A percentile compares a stretch with the other conserved stretches of the same genome.
Evolutionary conservation across 148 eudicot genomes (phyloP).

Genomic region (Pouteria glomerata): DNA sequence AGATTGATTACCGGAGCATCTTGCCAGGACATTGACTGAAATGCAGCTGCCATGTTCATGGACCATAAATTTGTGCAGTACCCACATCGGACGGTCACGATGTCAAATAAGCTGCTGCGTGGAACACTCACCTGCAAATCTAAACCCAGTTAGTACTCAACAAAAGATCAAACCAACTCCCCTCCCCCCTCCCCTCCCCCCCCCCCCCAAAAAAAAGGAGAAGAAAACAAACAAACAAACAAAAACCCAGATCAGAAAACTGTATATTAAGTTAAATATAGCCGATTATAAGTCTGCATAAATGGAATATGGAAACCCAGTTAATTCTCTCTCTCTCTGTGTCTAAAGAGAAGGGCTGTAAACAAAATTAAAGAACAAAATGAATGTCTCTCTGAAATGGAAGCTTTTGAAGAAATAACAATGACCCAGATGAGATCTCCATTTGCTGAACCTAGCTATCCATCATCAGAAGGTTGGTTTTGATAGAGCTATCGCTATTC

Average conservation of each 20-base stretch:
- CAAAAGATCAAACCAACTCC: too few relatives aligned
- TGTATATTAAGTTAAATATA: too few relatives aligned
- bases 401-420: not conserved
- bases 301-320: not conserved
- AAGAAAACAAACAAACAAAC: too few relatives aligned
- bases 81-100: conserved; percentile 89
- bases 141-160: not conserved
- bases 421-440: not conserved
- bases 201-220: too few relatives aligned
- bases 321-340: not conserved
- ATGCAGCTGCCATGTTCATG: conserved; percentile 87
- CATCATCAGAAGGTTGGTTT: not conserved
- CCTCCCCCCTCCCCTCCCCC: too few relatives aligned
- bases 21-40: conserved; percentile 44
- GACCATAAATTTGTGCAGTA: conserved; percentile 87
- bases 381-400: not conserved
- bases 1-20: conserved; percentile 22
- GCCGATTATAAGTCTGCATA: too few relatives aligned
- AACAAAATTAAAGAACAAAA: not conserved
- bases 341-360: not conserved
- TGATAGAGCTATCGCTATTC: not conserved
- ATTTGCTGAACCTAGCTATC: not conserved
- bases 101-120: conserved; percentile 62
- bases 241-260: conserved; percentile 1
- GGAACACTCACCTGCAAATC: conserved; percentile 83